phyloP scores from a whole-genome alignment of 306 rosid genomes.

The Malus sieversii region DNA sequence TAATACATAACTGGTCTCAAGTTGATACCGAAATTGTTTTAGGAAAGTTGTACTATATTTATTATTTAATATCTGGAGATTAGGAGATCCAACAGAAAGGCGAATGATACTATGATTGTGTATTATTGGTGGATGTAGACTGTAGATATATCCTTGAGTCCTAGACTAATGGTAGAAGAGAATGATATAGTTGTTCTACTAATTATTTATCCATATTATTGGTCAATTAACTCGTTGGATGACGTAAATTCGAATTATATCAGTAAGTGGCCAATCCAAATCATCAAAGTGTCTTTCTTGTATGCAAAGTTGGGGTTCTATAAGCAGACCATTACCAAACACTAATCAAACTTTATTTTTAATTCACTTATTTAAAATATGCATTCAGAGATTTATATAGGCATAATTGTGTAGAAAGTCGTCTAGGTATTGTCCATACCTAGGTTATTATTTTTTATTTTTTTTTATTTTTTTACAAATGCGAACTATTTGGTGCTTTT shows the following conservation, averaged over 20 bases:
- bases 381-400: neutral
- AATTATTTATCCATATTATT: neutral
- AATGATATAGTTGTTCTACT: neutral
- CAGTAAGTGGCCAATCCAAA: conserved; percentile 5
- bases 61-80: too few species aligned
- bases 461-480: neutral
- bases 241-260: neutral
- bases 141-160: neutral
- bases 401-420: neutral
- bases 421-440: neutral
- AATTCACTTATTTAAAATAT: neutral
- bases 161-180: neutral
- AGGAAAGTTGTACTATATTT: too few species aligned
- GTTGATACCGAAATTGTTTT: too few species aligned
- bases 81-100: neutral
- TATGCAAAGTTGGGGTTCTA: neutral
- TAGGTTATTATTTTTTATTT: too few species aligned
- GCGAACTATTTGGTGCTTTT: neutral
- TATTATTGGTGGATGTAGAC: neutral
- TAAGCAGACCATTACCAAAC: neutral
- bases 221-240: neutral
- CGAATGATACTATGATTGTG: neutral
- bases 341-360: neutral
- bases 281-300: conserved; percentile 8
- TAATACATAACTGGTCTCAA: too few species aligned